Evolutionary conservation across 2,329 filamentous ascomycete species (phyloP).

Genomic region (Hymenoscyphus infarciens): DNA sequence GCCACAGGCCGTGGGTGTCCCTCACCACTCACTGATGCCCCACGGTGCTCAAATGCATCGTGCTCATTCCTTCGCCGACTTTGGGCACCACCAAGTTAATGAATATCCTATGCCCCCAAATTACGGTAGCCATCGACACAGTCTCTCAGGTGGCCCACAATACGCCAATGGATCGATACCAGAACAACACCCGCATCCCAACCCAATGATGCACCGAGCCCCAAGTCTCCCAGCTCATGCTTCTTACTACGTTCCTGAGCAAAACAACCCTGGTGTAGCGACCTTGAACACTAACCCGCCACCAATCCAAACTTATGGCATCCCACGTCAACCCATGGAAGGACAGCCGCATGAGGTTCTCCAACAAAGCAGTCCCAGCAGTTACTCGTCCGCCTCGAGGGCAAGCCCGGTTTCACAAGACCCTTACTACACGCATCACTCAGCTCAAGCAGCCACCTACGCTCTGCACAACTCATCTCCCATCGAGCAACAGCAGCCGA

Average conservation of each 20-base stretch:
- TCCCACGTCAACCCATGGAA: constrained; percentile 37
- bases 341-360: constrained; percentile 46
- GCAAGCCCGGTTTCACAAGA: constrained; percentile 53
- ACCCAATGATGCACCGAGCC: constrained; percentile 39
- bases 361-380: constrained; percentile 56
- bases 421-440: constrained; percentile 55
- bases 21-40: constrained; percentile 36
- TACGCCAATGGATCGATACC: constrained; percentile 42
- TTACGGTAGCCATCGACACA: constrained; percentile 45
- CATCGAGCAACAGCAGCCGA: constrained; percentile 41
- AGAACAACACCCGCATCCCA: constrained; percentile 39
- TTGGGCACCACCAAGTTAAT: constrained; percentile 48
- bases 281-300: constrained; percentile 55
- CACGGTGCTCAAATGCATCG: constrained; percentile 40
- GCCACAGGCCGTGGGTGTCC: constrained; percentile 43
- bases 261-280: constrained; percentile 58
- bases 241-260: constrained; percentile 54
- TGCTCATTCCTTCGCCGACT: constrained; percentile 53
- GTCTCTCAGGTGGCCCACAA: constrained; percentile 43
- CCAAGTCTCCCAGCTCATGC: constrained; percentile 32
- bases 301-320: constrained; percentile 46
- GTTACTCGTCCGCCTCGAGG: constrained; percentile 53
- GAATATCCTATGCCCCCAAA: constrained; percentile 32
- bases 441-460: constrained; percentile 46
- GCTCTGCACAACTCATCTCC: constrained; percentile 47